Evolutionary conservation across 257 asterid genomes (phyloP), one percentile per base, ranked within the genome.

Genomic region (Nicotiana otophora): DNA sequence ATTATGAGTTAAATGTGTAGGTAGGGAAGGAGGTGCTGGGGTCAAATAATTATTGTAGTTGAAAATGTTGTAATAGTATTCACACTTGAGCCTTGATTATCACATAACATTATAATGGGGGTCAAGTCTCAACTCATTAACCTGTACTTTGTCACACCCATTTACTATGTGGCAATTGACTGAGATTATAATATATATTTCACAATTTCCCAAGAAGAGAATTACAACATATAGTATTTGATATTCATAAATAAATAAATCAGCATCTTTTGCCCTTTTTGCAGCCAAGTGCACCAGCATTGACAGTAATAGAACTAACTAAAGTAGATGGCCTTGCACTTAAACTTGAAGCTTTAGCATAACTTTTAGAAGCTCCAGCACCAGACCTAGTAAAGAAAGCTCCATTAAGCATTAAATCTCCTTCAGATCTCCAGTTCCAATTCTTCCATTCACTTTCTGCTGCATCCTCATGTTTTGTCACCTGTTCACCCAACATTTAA

Each of bases 361-460:
- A 95, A 61, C 89, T 93, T 15, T 98, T 90, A 36, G 98, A 93
- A 20, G 97, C 87, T 8, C 93, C 97, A 2, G 92, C 97, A 1
- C 99, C 99, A 5, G 99, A 92, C 23, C 62, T 83, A 7, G 86
- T 91, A 78, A 95, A 95, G 86, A 88, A 95, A 3, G 98, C 98
- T 0, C 99, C 99, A 58, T 95, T 95, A 7, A 95, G 81, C 98
- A 93, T 91, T 23, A 93, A 72, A 84, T 95, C 98, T 5, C 98
- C 97, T 79, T 87, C 92, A 1, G 97, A 91, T 83, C 98, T 92
- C 97, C 98, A 94, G 54, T 94, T 92, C 98, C 98, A 94, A 3
- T 87, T 83, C 80, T 86, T 95, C 98, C 98, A 93, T 61, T 87
- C 84, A 15, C 87, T 86, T 36, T 91, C 88, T 3, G 93, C 84